A percentile compares a stretch with the other conserved stretches of the same genome.
Evolutionary conservation across 2,329 filamentous ascomycete genomes (phyloP).

Genomic region (Triangularia verruculosa): DNA sequence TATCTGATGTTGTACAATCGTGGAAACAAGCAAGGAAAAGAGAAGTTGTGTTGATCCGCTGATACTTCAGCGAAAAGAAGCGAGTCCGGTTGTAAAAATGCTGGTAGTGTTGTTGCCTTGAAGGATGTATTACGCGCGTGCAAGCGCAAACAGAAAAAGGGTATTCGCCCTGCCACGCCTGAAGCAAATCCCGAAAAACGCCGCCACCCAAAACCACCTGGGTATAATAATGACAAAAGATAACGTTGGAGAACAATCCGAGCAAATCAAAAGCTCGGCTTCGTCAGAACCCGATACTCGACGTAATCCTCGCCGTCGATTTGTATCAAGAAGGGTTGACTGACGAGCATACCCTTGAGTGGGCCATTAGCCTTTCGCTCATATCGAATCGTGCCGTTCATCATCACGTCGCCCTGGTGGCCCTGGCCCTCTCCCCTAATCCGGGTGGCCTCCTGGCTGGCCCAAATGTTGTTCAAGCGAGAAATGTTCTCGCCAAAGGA

Average conservation of each 20-base stretch:
- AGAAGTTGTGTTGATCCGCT: no score
- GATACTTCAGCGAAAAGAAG: neutral
- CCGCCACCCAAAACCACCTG: neutral
- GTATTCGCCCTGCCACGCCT: neutral
- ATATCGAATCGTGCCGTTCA: slow-evolving; percentile 57
- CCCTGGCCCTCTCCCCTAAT: slow-evolving; percentile 26
- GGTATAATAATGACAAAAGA: neutral
- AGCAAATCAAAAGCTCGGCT: slow-evolving; percentile 52
- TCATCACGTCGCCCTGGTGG: slow-evolving; percentile 29
- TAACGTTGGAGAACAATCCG: neutral
- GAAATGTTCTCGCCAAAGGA: slow-evolving; percentile 44
- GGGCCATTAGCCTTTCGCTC: slow-evolving; percentile 59
- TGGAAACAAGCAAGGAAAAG: neutral
- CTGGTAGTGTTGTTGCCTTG: neutral
- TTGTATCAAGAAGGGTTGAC: slow-evolving; percentile 57
- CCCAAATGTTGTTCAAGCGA: slow-evolving; percentile 56
- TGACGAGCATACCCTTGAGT: slow-evolving; percentile 62
- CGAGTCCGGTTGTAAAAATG: neutral
- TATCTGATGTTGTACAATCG: neutral
- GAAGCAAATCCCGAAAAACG: neutral
- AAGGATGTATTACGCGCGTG: neutral
- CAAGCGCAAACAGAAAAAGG: neutral
- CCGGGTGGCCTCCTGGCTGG: slow-evolving; percentile 49
- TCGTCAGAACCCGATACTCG: slow-evolving; percentile 63
- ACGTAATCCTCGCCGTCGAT: slow-evolving; percentile 67